These are phyloP conservation scores for Pythium utonaiense DNA, from an alignment of 352 stramenopile genomes.

Conservation along the genomic window DNA sequence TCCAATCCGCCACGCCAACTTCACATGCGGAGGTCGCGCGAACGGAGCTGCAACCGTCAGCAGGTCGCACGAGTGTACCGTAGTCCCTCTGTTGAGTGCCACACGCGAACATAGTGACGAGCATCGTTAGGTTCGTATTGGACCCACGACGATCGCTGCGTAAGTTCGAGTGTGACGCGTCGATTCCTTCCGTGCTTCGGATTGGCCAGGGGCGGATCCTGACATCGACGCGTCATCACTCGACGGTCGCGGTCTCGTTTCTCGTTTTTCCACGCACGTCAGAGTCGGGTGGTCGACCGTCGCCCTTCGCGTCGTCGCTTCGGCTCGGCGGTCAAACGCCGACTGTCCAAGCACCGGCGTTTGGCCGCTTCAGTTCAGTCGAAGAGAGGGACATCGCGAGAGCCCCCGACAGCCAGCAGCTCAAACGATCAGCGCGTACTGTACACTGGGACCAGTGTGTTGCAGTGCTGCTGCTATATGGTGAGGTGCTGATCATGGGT, in stretches of 20 bases:
- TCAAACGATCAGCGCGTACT: no score
- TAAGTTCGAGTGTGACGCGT: constrained; percentile 16
- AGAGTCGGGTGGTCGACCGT: not conserved
- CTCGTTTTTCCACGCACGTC: constrained; percentile 1
- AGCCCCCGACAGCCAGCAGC: no score
- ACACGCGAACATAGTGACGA: no score
- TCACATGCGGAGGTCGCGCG: constrained; percentile 17
- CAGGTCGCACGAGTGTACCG: constrained; percentile 14
- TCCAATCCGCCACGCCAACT: constrained; percentile 1
- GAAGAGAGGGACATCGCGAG: no score
- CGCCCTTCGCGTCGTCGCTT: no score
- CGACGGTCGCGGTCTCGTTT: not conserved
- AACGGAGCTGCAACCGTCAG: constrained; percentile 8
- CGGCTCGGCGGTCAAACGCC: no score
- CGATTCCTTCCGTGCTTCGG: not conserved
- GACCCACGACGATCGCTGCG: no score
- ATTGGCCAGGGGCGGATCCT: constrained; percentile 6
- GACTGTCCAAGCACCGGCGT: not conserved
- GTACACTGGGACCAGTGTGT: no score
- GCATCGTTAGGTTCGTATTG: not conserved
- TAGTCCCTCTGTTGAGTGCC: no score
- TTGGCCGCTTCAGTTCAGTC: no score
- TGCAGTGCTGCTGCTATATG: no score
- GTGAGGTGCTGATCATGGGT: no score
- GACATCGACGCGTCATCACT: constrained; percentile 16